Conservation (phyloP, 768 basidiomycete genomes). For the Porphyrellus cyaneotinctus region DNA sequence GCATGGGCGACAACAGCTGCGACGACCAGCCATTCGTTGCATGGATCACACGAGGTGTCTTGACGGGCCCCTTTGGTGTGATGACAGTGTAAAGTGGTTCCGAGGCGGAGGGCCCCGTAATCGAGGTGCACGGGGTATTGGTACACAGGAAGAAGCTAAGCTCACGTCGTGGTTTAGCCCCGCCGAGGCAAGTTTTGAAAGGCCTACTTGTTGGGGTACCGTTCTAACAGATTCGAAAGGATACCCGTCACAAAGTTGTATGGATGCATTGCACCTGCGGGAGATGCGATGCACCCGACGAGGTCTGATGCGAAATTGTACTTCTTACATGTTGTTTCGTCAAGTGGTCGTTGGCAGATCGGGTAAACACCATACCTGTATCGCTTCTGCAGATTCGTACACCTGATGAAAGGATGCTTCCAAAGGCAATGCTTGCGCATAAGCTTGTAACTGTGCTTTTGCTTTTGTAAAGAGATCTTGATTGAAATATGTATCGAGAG, state of each 20-base stretch:
- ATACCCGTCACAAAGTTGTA: constrained; percentile 68
- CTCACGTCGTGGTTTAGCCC: not conserved
- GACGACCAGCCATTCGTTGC: constrained; percentile 83
- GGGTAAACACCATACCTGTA: constrained; percentile 20
- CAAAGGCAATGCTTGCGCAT: constrained; percentile 46
- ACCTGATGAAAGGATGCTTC: constrained; percentile 38
- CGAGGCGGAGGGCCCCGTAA: constrained; percentile 31
- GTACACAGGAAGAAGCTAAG: constrained; percentile 56
- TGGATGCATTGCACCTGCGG: constrained; percentile 63
- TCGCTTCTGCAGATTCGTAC: constrained; percentile 33
- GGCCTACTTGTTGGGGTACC: constrained; percentile 45
- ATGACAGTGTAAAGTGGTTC: constrained; percentile 45
- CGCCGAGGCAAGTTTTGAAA: not conserved
- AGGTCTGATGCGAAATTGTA: constrained; percentile 43
- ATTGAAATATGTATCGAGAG: constrained; percentile 54
- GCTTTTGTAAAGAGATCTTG: constrained; percentile 39
- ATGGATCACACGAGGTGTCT: constrained; percentile 65
- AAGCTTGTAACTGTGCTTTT: constrained; percentile 41
- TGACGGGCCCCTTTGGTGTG: constrained; percentile 59
- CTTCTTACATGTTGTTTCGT: constrained; percentile 32
- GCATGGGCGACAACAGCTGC: constrained; percentile 62
- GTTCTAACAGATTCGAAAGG: constrained; percentile 46
- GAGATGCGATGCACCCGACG: constrained; percentile 49
- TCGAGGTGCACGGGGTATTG: constrained; percentile 57
- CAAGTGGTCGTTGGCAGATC: not conserved